Base-by-base conservation (phyloP, 2,329 filamentous ascomycete species). In the Coniochaeta sp. region DNA sequence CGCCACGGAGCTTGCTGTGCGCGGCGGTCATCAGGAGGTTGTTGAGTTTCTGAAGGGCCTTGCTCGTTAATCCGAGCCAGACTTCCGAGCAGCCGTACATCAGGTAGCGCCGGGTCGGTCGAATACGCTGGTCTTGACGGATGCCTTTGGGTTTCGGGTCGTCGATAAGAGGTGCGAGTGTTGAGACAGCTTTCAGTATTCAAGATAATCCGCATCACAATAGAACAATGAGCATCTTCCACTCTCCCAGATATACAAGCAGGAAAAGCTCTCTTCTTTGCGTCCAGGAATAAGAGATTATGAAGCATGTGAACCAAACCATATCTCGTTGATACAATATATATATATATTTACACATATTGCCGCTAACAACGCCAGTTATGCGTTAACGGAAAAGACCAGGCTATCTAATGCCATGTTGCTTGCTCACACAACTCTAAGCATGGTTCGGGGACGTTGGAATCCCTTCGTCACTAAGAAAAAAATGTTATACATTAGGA, bases 401-500 rank as follows among this genome's bases (percentile, higher is more conserved):
- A 40, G 38, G n/a, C 16, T 17, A n/a, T 40, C 38, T 19, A 19
- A 40, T 16, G 5, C 38, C 5, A 11, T n/a, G 3, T n/a, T 6
- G 17, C 22, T 6, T 31, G 47, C 47, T 26, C 52, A 34, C 9
- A 34, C 33, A 56, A 33, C 52, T 14, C 34, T 38, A 4, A 38
- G 16, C 34, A 3, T 14, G 34, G 6, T 54, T n/a, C n/a, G n/a
- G n/a, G n/a, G n/a, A n/a, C n/a, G n/a, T n/a, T n/a, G n/a, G n/a
- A n/a, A n/a, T n/a, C n/a, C n/a, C n/a, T n/a, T n/a, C n/a, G n/a
- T n/a, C n/a, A n/a, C n/a, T 31, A 8, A 16, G 11, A 17, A 14
- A 12, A 55, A 8, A 19, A 34, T 17, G 17, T 70, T 76, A 96
- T 65, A 95, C 85, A 76, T 95, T 96, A 1, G 91, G 91, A 59